Base-by-base conservation (phyloP, 106 monocot species). In the Phalaenopsis aphrodite region DNA sequence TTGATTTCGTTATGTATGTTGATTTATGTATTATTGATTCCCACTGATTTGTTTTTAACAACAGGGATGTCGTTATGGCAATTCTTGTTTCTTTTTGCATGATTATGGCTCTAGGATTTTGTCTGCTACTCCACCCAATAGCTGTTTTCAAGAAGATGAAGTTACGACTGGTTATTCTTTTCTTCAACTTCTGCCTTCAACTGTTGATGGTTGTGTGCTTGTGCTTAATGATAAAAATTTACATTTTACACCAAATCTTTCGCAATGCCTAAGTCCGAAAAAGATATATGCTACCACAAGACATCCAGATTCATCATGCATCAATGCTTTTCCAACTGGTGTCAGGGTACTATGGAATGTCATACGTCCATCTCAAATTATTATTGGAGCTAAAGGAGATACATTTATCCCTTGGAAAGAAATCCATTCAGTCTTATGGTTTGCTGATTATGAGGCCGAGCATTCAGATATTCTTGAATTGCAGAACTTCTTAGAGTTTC, bases 31-130 rank as follows among this genome's bases (percentile, higher is more conserved):
- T 12, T 37, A 43, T 45, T 42, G 41, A 74, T 19, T 74, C 42
- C 43, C 14, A 15, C 14, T 76, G 43, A 41, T 24, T 76, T 24
- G 52, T 76, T n/a, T 49, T 76, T 49, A 42, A 45, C 48, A 41
- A 64, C 85, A 94, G 94, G 91, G 94, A 75, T 94, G 91, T 48
- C 88, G 89, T 39, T 81, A 88, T 85, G 94, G 94, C 76, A 82
- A 83, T 55, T 88, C 88, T 17, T 94, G 91, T 78, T 78, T 79
- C 47, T 94, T 85, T 82, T 88, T 77, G 72, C 94, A 94, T 79
- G 90, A 85, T 61, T 55, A 75, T 84, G 73, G 41, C 3, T 75
- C 87, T 37, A 12, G 56, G 15, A 0, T 61, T 56, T 16, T 82
- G 36, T 65, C 73, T 18, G 16, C 30, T 73, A 18, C 73, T 36